phyloP scores from a whole-genome alignment of 164 flowering plant species.

The Chimonanthus praecox region DNA sequence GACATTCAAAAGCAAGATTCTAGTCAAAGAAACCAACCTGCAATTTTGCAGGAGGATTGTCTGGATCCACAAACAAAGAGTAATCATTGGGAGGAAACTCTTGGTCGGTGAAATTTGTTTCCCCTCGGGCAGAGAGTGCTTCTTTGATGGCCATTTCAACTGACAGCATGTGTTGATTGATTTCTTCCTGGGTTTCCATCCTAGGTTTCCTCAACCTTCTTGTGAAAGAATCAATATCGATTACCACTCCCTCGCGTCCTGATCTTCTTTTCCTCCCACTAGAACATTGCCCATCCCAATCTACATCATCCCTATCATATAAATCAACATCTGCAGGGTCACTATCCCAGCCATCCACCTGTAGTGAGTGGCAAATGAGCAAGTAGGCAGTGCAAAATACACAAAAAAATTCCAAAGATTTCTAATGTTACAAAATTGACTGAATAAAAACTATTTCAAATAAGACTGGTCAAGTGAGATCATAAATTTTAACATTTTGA shows the following conservation, averaged over 20 bases:
- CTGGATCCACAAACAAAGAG: conserved; percentile 81
- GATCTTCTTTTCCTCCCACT: conserved; percentile 95
- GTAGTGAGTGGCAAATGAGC: too few relatives aligned
- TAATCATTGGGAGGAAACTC: conserved; percentile 97
- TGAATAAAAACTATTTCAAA: too few relatives aligned
- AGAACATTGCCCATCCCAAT: conserved; percentile 98
- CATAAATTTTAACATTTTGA: too few relatives aligned
- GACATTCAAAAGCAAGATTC: neutral
- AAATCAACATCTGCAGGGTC: conserved; percentile 96
- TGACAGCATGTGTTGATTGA: conserved; percentile 87
- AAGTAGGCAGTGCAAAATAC: too few relatives aligned
- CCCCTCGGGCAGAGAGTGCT: conserved; percentile 85
- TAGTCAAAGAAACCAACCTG: conserved; percentile 43
- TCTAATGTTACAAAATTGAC: too few relatives aligned
- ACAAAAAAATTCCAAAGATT: too few relatives aligned
- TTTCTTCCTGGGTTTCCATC: conserved; percentile 84
- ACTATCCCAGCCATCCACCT: conserved; percentile 98
- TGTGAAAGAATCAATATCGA: conserved; percentile 80
- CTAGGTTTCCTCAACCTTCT: conserved; percentile 77
- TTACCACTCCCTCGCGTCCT: conserved; percentile 62
- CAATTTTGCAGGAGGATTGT: conserved; percentile 69
- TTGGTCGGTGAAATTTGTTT: conserved; percentile 80
- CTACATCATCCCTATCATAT: conserved; percentile 96
- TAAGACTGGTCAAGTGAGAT: too few relatives aligned
- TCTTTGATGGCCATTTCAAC: conserved; percentile 96